phyloP scores from a whole-genome alignment of 305 asterid species.

The Striga hermonthica region DNA sequence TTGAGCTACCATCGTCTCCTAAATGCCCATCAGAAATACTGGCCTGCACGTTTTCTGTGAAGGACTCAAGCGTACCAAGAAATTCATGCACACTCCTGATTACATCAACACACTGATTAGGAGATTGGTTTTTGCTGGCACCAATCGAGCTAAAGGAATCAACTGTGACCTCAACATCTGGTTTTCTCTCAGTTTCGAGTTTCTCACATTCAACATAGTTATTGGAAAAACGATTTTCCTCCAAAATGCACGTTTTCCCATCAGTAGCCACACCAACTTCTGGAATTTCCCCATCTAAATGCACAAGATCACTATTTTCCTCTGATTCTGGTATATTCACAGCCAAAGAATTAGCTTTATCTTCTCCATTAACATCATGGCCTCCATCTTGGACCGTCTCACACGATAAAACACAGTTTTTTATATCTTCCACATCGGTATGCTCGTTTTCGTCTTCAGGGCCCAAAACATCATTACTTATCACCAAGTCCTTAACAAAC shows the following conservation, averaged over 20 bases:
- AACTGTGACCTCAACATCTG: constrained; percentile 25
- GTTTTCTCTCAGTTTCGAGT: constrained; percentile 32
- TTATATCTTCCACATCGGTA: constrained; percentile 21
- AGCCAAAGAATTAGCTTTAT: constrained; percentile 21
- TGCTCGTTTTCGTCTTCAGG: constrained; percentile 35
- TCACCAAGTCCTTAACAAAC: constrained; percentile 35
- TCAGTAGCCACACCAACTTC: constrained; percentile 31
- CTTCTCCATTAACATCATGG: constrained; percentile 32
- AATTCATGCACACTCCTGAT: constrained; percentile 7
- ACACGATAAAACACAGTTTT: constrained; percentile 23
- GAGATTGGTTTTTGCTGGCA: constrained; percentile 21
- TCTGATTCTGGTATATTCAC: constrained; percentile 9
- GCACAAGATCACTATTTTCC: constrained; percentile 10
- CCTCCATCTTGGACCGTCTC: constrained; percentile 34
- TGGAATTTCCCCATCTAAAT: constrained; percentile 36
- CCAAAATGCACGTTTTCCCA: background rate
- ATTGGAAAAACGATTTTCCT: constrained; percentile 29
- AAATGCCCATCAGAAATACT: constrained; percentile 21
- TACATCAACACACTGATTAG: constrained; percentile 26
- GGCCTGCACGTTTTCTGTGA: constrained; percentile 7
- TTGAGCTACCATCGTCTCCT: constrained; percentile 36
- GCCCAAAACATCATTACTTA: constrained; percentile 30
- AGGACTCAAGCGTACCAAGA: constrained; percentile 25
- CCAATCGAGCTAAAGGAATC: constrained; percentile 26
- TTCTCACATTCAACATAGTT: constrained; percentile 31